phyloP scores from a whole-genome alignment of 2,329 filamentous ascomycete genomes.

The Teratosphaeria pseudoeucalypti region DNA sequence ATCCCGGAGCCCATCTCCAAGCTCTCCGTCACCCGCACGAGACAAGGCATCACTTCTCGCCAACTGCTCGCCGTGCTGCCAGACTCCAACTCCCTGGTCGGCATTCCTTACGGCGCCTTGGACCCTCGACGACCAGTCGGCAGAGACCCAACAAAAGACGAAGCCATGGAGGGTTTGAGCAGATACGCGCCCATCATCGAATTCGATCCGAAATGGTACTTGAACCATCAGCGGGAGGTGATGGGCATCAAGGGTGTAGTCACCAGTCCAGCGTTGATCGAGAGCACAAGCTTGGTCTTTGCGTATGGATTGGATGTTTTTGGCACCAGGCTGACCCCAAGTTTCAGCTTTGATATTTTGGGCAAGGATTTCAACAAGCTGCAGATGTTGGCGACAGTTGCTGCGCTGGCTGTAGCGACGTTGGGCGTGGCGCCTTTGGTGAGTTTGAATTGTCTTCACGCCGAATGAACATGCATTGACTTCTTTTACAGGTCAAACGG shows the following conservation, averaged over 20 bases:
- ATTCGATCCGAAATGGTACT: constrained; percentile 68
- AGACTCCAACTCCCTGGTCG: constrained; percentile 61
- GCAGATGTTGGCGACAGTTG: constrained; percentile 72
- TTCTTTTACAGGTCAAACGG: constrained; percentile 35
- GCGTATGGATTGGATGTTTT: constrained; percentile 85
- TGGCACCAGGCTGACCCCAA: constrained; percentile 76
- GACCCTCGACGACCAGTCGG: constrained; percentile 80
- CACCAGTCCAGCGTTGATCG: constrained; percentile 66
- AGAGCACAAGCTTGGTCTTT: constrained; percentile 85
- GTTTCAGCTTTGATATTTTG: constrained; percentile 80
- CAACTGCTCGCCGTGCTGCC: constrained; percentile 72
- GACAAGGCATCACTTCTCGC: constrained; percentile 80
- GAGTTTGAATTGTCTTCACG: constrained; percentile 18
- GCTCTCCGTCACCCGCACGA: constrained; percentile 76
- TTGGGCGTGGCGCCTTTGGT: constrained; percentile 76
- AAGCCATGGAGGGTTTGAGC: constrained; percentile 73
- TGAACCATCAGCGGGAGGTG: constrained; percentile 76
- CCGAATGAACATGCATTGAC: constrained; percentile 12
- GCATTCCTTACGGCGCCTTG: constrained; percentile 66
- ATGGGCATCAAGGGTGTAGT: constrained; percentile 64
- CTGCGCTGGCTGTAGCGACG: constrained; percentile 68
- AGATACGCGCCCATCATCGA: constrained; percentile 68
- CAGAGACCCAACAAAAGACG: constrained; percentile 67
- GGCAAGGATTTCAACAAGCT: constrained; percentile 91
- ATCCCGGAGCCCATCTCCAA: constrained; percentile 68